Evolutionary conservation across 1,139 yeast genomes (phyloP).

Genomic region (Magnusiomyces tetraspermus): DNA sequence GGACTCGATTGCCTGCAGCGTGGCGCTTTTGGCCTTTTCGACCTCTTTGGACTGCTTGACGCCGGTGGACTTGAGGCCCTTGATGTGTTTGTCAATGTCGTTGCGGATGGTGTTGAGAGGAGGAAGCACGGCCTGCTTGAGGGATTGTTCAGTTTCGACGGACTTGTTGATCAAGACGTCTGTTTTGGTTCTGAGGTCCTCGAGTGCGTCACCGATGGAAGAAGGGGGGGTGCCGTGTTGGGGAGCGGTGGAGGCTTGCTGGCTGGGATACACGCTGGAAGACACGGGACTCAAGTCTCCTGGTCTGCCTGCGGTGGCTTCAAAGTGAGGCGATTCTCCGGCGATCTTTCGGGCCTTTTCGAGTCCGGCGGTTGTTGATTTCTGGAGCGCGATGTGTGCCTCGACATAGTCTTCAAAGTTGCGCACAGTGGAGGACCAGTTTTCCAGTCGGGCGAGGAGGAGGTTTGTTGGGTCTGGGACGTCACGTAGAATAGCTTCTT

Average conservation of each 20-base stretch:
- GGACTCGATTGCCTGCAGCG: constrained; percentile 32
- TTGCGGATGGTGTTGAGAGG: constrained; percentile 29
- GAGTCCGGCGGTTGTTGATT: constrained; percentile 23
- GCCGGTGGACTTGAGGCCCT: constrained; percentile 32
- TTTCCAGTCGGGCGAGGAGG: constrained; percentile 31
- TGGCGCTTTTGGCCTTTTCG: constrained; percentile 30
- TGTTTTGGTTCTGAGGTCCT: constrained; percentile 25
- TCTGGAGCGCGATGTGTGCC: constrained; percentile 24
- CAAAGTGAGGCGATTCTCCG: constrained; percentile 30
- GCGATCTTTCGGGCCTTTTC: constrained; percentile 31
- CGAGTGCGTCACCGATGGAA: constrained; percentile 2
- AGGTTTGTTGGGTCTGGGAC: constrained; percentile 32
- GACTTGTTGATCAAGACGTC: constrained; percentile 32
- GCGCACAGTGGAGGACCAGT: constrained; percentile 31
- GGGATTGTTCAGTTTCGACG: constrained; percentile 27
- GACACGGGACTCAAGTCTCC: constrained; percentile 4
- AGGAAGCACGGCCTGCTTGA: constrained; percentile 30
- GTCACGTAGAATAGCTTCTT: constrained; percentile 23
- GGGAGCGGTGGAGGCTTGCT: constrained; percentile 4
- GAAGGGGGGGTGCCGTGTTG: constrained; percentile 6
- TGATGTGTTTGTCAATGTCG: constrained; percentile 36
- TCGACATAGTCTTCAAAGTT: constrained; percentile 29
- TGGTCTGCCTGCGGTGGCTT: constrained; percentile 10
- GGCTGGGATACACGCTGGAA: not conserved
- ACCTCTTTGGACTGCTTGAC: constrained; percentile 33